Evolutionary conservation across 1,284 basidiomycete genomes (phyloP), one percentile per base, ranked within the genome.

Genomic region (Mycosarcoma mackinlayi): DNA sequence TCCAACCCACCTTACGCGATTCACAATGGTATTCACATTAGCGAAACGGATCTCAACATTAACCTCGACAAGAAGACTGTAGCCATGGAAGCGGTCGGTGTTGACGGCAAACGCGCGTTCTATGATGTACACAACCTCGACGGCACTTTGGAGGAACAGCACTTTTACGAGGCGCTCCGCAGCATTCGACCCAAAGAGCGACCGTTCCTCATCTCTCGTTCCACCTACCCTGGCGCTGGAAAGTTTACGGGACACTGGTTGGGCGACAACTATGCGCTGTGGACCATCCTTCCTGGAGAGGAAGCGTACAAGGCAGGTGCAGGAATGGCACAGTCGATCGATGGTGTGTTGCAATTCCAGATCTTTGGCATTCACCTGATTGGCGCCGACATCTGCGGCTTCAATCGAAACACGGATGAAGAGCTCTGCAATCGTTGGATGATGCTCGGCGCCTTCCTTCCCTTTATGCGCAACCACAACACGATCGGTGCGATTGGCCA

Each of bases 281-380:
- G 89, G 89, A 87, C 45, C 89, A 88, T 83, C 84, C 31, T 71
- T 1, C 62, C 68, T 27, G 62, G 62, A 16, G 11, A 51, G 23
- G 53, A 71, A 13, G 61, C 68, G 30, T 71, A 66, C 49, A 61
- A 61, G 37, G 62, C 68, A 4, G 68, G 68, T 3, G 63, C 63
- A 6, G 69, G 69, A 3, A 66, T 89, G 84, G 83, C 86, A 40
- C 80, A 86, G 68, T 86, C 83, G 38, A 88, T 89, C 68, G 87
- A 90, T 80, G 90, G 90, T 6, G 84, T 90, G 35, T 84, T 91
- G 11, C 89, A 91, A 78, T 91, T 91, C 86, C 89, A 90, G 83
- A 84, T 91, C 42, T 77, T 75, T 31, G 74, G 74, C 6, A 75
- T 77, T 30, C 66, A 66, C 19, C 45, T 75, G 30, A 59, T 73